Evolutionary conservation across 805 yeast species (phyloP).

Genomic region (Yamadazyma paraphyllophila): DNA sequence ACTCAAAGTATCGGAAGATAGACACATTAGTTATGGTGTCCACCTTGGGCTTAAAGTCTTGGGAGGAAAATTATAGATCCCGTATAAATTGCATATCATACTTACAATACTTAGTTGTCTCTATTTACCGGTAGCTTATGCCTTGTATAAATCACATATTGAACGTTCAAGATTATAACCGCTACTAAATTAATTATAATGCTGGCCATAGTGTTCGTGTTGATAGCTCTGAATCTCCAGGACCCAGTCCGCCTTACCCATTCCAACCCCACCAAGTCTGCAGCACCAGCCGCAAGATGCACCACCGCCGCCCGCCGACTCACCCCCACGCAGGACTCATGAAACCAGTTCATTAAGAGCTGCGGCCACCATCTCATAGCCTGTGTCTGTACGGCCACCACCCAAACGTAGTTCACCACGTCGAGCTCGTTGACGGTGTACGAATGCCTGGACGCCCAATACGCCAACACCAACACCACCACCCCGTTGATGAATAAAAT

Average conservation of each 20-base stretch:
- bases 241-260: neutral
- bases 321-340: conserved; percentile 11
- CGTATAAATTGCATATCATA: neutral
- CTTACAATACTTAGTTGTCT: too few species aligned
- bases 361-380: conserved; percentile 40
- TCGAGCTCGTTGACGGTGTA: conserved; percentile 29
- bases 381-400: conserved; percentile 22
- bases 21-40: conserved; percentile 62
- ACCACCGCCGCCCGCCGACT: neutral
- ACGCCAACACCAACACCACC: conserved; percentile 7
- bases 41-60: conserved; percentile 62
- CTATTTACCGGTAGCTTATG: too few species aligned
- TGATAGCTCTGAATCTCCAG: neutral
- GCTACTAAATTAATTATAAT: too few species aligned
- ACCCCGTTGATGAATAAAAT: neutral
- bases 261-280: neutral
- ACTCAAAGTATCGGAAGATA: conserved; percentile 44
- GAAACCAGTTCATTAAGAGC: conserved; percentile 38
- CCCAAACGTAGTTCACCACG: conserved; percentile 41
- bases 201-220: neutral
- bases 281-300: neutral
- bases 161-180: too few species aligned
- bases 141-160: neutral
- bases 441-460: conserved; percentile 1
- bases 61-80: conserved; percentile 50